Base-by-base conservation (phyloP, 768 basidiomycete genomes). In the Suillus variegatus region DNA sequence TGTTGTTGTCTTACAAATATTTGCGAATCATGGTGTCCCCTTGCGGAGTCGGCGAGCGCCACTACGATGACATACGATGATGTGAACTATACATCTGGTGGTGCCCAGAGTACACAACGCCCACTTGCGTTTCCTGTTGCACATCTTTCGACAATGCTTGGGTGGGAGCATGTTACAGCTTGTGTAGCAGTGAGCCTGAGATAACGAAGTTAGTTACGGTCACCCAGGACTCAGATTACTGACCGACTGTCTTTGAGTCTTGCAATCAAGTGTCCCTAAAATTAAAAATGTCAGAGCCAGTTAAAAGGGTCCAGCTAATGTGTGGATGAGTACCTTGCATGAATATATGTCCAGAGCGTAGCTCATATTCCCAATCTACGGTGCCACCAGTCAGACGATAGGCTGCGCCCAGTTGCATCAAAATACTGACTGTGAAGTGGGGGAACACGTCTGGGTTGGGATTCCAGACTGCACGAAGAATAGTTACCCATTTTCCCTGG, bases 151-250 rank as follows among this genome's bases (percentile, higher is more conserved):
- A 92, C 81, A 25, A 92, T 77, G 63, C 73, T 88, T 0, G 93
- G 93, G 74, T 94, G 93, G 16, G 91, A 92, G 69, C 89, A 91
- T 9, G 93, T 92, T n/a, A 94, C 93, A n/a, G 93, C 92, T 76
- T 94, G 93, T 5, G 90, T 89, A 1, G 93, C 93, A 25, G 90
- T 86, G 66, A 94, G 88, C 68, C 91, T 93, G 67, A 28, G 16
- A 38, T 38, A 43, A 10, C 22, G 32, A 18, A 41, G 63, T 63
- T 36, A 62, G 64, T 35, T 25, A 12, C 20, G 3, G 40, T 18
- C 40, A 41, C 6, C 41, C 16, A 49, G 44, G 7, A 46, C 22
- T 10, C 22, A 64, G 13, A 22, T 28, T 52, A 68, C 83, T 49
- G 71, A 91, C 91, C 82, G 80, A 35, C 76, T 79, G 74, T 93